Conservation (phyloP, 78 protist species). For the Protostelium mycophagum region DNA sequence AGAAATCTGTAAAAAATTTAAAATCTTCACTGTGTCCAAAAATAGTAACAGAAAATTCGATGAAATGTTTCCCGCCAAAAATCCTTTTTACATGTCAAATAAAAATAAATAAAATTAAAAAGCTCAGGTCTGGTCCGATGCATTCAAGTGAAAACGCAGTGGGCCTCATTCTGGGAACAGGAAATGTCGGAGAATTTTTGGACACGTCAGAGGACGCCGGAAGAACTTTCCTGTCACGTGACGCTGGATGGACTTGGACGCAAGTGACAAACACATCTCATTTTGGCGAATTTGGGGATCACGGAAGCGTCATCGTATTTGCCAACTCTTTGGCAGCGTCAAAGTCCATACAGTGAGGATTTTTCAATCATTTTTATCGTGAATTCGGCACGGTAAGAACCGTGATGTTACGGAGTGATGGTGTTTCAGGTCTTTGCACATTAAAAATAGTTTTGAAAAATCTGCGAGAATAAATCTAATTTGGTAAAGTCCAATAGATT, state of each 20-base stretch:
- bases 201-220: neutral
- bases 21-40: too few species aligned
- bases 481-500: too few species aligned
- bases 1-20: too few species aligned
- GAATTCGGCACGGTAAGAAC: neutral
- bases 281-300: constrained; percentile 38
- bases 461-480: too few species aligned
- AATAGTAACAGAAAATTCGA: too few species aligned
- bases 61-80: too few species aligned
- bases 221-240: constrained; percentile 20
- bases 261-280: constrained; percentile 8
- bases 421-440: too few species aligned
- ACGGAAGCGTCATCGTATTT: constrained; percentile 13
- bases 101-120: too few species aligned
- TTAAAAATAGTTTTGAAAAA: too few species aligned
- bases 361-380: neutral
- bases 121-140: neutral
- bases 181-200: neutral
- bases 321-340: constrained; percentile 6
- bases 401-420: too few species aligned
- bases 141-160: neutral
- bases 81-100: too few species aligned
- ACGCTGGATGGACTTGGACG: constrained; percentile 33
- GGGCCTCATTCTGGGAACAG: neutral
- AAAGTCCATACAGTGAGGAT: neutral